Evolutionary conservation across 768 basidiomycete species (phyloP).

Genomic region (Boletus rufocinnamomeus): DNA sequence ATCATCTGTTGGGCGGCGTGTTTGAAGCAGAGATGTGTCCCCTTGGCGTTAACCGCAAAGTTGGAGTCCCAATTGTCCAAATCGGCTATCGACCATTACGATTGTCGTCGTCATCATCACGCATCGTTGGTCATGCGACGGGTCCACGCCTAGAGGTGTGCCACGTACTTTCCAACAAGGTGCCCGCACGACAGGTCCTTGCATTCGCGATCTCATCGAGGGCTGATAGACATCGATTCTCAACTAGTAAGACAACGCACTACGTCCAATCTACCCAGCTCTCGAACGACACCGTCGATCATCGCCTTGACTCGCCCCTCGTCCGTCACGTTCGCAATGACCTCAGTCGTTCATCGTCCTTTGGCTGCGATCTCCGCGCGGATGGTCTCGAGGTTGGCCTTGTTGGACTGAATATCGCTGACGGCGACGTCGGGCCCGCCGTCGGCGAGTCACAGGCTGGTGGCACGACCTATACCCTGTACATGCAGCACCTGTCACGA

Average conservation of each 20-base stretch:
- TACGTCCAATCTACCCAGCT: constrained; percentile 19
- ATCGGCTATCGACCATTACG: constrained; percentile 7
- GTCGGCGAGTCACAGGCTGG: constrained; percentile 46
- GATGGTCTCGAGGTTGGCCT: constrained; percentile 7
- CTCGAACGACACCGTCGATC: constrained; percentile 10
- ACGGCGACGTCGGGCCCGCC: constrained; percentile 47
- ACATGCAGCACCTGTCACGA: constrained; percentile 49
- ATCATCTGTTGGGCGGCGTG: constrained; percentile 26
- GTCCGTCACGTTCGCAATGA: constrained; percentile 4
- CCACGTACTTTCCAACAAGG: constrained; percentile 11
- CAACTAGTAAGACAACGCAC: constrained; percentile 9
- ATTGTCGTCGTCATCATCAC: background rate
- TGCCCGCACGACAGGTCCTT: constrained; percentile 10
- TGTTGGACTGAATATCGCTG: constrained; percentile 39
- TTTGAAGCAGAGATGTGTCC: constrained; percentile 28
- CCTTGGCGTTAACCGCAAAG: constrained; percentile 20
- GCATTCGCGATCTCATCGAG: constrained; percentile 15
- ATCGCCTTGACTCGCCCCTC: constrained; percentile 14
- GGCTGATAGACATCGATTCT: background rate
- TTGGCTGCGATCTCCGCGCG: background rate
- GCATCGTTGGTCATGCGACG: background rate
- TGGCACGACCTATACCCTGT: constrained; percentile 51
- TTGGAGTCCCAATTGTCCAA: constrained; percentile 31
- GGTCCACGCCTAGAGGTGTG: background rate
- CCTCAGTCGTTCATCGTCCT: background rate